These are phyloP conservation scores for Straminergon stramineum DNA, from an alignment of 225 moss, liverwort and hornwort species.

Conservation along the genomic window DNA sequence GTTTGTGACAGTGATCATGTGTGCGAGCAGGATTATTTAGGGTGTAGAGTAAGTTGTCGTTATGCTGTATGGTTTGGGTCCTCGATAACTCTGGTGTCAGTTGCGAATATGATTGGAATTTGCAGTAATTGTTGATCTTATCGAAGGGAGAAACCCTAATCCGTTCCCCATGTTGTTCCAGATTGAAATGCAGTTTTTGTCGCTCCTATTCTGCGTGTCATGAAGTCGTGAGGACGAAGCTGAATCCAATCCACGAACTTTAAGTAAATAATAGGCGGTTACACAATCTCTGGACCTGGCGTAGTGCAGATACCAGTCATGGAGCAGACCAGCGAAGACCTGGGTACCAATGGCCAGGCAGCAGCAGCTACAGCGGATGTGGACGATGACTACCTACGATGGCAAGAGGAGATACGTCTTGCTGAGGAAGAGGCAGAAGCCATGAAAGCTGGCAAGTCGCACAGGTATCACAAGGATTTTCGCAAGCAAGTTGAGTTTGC, in stretches of 20 bases:
- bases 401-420: constrained; percentile 92
- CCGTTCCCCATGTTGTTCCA: background rate
- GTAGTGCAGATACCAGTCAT: constrained; percentile 4
- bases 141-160: background rate
- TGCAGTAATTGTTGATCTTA: background rate
- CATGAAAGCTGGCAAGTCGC: constrained; percentile 69
- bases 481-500: constrained; percentile 61
- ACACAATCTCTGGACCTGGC: background rate
- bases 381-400: constrained; percentile 80
- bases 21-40: constrained; percentile 35
- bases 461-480: constrained; percentile 48
- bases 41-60: background rate
- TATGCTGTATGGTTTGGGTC: background rate
- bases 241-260: background rate
- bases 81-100: background rate
- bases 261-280: background rate
- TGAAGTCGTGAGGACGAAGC: background rate
- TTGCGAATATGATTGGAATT: background rate
- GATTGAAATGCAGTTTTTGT: background rate
- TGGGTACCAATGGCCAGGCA: constrained; percentile 33
- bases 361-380: constrained; percentile 30
- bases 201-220: background rate
- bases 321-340: constrained; percentile 29
- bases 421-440: constrained; percentile 97
- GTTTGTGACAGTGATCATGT: background rate